Evolutionary conservation across 164 flowering plant genomes (phyloP), one percentile per base, ranked within the genome.

Genomic region (Brasenia schreberi): DNA sequence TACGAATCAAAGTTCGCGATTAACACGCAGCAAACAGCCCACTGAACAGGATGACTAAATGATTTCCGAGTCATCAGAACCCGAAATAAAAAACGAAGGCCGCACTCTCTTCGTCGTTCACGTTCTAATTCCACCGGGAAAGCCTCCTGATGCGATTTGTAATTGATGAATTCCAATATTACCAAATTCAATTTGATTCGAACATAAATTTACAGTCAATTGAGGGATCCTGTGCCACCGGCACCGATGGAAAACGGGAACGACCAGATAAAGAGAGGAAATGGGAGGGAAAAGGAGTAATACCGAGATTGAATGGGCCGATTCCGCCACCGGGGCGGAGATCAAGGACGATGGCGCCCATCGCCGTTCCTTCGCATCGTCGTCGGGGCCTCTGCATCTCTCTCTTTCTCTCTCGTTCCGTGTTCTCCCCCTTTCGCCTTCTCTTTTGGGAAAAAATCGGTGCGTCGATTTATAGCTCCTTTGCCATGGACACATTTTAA

Each of bases 281-380:
- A 19, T 16, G 56, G 17, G 16, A 19, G 45, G 44, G 23, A 5
- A 11, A 14, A 14, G 27, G 43, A 63, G 64, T 76, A 23, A 23
- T 23, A 93, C 97, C 98, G 59, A 90, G 82, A 19, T 89, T 75
- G 66, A 93, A 93, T 5, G 96, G 95, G 0, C 98, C 96, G 73
- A 90, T 77, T 39, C 97, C 96, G 64, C 73, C 68, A 42, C 98
- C 97, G 2, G 98, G 97, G 1, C 88, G 92, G 63, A 93, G 94
- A 81, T 89, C 96, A 66, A 90, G 85, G 10, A 81, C 87, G 76
- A 89, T 87, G 49, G 92, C 87, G 12, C 98, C 98, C 98, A 93
- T 93, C 66, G 97, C 96, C 18, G 95, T 89, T 72, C 96, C 89
- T 72, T 90, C 97, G 75, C 92, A 88, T 72, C 98, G 82, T 67